Percentiles rank a stretch among this genome's conserved stretches.
Conservation (phyloP, 2,329 filamentous ascomycete species). For the Thelonectria rubi region DNA sequence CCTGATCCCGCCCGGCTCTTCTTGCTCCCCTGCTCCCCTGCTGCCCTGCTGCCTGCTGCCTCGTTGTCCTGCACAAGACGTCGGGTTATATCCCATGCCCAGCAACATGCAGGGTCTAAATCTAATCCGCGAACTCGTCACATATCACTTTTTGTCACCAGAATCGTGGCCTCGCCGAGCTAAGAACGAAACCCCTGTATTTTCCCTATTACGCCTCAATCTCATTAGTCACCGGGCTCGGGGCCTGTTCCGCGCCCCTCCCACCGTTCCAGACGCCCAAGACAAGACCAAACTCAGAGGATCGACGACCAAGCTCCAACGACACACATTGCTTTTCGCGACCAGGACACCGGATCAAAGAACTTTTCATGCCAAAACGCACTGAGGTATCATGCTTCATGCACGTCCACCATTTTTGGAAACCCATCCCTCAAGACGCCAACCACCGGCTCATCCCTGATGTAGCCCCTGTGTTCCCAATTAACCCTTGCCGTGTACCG, state of each 20-base stretch:
- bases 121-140: conserved; percentile 26
- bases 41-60: too few relatives aligned
- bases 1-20: too few relatives aligned
- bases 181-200: conserved; percentile 28
- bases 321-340: conserved; percentile 36
- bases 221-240: conserved; percentile 29
- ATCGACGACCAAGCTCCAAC: conserved; percentile 32
- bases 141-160: conserved; percentile 29
- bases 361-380: conserved; percentile 33
- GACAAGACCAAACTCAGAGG: conserved; percentile 28
- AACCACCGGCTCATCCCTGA: conserved; percentile 19
- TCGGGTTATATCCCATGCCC: neutral
- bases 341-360: conserved; percentile 36
- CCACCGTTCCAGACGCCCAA: conserved; percentile 17
- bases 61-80: too few relatives aligned
- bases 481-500: conserved; percentile 20
- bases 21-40: too few relatives aligned
- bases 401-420: conserved; percentile 32
- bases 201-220: conserved; percentile 22
- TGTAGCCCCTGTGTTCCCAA: conserved; percentile 27
- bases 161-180: conserved; percentile 24
- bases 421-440: conserved; percentile 27
- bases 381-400: conserved; percentile 25
- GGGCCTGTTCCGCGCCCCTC: conserved; percentile 15
- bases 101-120: conserved; percentile 27